A percentile compares a stretch with the other conserved stretches of the same genome.
Conservation (phyloP, 2,329 filamentous ascomycete species). For the Nannizziopsis barbatae region DNA sequence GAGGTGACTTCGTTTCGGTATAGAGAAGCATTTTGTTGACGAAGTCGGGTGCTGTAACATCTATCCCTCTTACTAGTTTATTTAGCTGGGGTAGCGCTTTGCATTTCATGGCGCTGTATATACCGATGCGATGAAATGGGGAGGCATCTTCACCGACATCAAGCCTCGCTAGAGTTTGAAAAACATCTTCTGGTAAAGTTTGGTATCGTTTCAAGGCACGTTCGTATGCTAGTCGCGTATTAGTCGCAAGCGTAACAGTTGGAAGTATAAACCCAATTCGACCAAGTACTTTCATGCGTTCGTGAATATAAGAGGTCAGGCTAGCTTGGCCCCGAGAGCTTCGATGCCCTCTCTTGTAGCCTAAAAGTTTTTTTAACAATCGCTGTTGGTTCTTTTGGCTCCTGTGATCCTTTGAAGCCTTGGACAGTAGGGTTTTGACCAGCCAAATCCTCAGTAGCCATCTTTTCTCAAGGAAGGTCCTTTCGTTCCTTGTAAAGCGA, state of each 20-base stretch:
- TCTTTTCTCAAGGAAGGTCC: neutral
- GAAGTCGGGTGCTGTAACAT: slow-evolving; percentile 27
- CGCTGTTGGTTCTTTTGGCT: neutral
- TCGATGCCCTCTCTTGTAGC: neutral
- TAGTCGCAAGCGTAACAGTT: neutral
- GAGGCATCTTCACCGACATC: neutral
- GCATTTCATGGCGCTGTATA: too few relatives aligned
- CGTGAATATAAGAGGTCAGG: neutral
- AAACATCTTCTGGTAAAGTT: neutral
- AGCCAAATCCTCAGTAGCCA: slow-evolving; percentile 12
- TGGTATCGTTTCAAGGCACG: neutral
- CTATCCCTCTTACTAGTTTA: slow-evolving; percentile 23
- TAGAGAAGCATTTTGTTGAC: slow-evolving; percentile 23
- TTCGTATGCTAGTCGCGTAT: slow-evolving; percentile 2
- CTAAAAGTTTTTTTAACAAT: slow-evolving; percentile 4
- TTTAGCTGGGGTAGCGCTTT: slow-evolving; percentile 21
- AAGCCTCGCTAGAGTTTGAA: neutral
- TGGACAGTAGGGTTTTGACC: slow-evolving; percentile 3
- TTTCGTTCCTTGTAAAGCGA: neutral
- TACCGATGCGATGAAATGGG: neutral
- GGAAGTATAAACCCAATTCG: slow-evolving; percentile 2
- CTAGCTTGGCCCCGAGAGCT: neutral
- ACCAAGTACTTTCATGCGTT: neutral
- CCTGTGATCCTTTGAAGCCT: neutral
- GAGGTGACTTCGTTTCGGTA: slow-evolving; percentile 21